These are phyloP conservation scores for Aspergillus hancockii DNA, from an alignment of 495 filamentous ascomycete species.

Conservation along the genomic window DNA sequence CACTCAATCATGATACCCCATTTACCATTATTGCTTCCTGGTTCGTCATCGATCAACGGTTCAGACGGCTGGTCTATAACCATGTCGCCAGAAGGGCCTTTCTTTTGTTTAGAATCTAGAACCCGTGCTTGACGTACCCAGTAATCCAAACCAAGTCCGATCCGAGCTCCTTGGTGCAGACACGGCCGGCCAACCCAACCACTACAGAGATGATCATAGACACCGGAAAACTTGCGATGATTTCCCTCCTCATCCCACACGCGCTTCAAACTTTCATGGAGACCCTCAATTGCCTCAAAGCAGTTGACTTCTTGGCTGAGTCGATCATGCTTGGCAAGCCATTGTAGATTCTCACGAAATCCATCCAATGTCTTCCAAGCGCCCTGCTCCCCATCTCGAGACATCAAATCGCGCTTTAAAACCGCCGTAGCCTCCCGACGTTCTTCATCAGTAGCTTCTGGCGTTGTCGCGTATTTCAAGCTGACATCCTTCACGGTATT, in stretches of 20 bases:
- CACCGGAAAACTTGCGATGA: slow-evolving; percentile 42
- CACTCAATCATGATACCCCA: slow-evolving; percentile 48
- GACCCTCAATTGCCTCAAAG: slow-evolving; percentile 82
- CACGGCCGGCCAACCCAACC: slow-evolving; percentile 69
- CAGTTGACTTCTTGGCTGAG: slow-evolving; percentile 83
- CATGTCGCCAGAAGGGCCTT: slow-evolving; percentile 38
- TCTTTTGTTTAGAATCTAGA: slow-evolving; percentile 36
- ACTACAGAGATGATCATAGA: slow-evolving; percentile 50
- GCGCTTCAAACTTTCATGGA: slow-evolving; percentile 70
- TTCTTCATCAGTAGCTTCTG: slow-evolving; percentile 43
- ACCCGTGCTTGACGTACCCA: slow-evolving; percentile 70
- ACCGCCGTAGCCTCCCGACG: slow-evolving; percentile 51
- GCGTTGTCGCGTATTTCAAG: slow-evolving; percentile 48
- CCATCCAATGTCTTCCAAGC: slow-evolving; percentile 60
- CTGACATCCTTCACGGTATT: slow-evolving; percentile 49
- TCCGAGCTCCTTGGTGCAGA: slow-evolving; percentile 69
- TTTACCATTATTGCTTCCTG: slow-evolving; percentile 25
- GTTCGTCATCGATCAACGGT: slow-evolving; percentile 18
- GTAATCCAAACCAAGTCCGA: slow-evolving; percentile 83
- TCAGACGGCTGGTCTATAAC: slow-evolving; percentile 34
- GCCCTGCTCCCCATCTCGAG: slow-evolving; percentile 39
- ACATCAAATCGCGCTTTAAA: slow-evolving; percentile 50
- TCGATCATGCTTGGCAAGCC: slow-evolving; percentile 75
- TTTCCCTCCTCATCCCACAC: slow-evolving; percentile 54
- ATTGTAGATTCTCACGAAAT: slow-evolving; percentile 80